phyloP scores from a whole-genome alignment of 106 monocot species.

The Iris macrosiphon region DNA sequence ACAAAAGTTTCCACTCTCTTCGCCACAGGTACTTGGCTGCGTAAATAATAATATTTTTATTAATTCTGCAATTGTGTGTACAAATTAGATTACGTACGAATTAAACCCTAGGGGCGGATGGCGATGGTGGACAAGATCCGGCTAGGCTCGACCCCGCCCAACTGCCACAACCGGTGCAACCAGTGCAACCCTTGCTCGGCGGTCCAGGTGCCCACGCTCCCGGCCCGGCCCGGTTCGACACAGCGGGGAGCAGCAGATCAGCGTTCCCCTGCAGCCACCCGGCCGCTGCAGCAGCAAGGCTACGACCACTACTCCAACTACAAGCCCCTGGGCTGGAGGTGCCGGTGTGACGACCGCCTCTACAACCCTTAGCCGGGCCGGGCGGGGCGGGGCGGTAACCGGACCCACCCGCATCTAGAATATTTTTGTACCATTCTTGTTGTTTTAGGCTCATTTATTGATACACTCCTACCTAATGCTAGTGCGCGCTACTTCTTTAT shows the following conservation, averaged over 20 bases:
- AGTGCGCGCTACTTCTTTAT: too few species aligned
- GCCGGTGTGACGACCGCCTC: slow-evolving; percentile 48
- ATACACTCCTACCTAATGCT: too few species aligned
- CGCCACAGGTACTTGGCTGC: slow-evolving; percentile 7
- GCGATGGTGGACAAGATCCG: slow-evolving; percentile 45
- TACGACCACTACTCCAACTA: slow-evolving; percentile 50
- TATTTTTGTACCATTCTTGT: too few species aligned
- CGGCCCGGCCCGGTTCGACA: neutral
- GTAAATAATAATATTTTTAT: too few species aligned
- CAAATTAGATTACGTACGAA: too few species aligned
- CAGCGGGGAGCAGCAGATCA: too few species aligned
- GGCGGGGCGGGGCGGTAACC: too few species aligned
- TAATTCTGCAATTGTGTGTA: too few species aligned
- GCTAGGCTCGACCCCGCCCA: slow-evolving; percentile 82
- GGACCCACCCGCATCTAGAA: too few species aligned
- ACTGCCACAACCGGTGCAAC: slow-evolving; percentile 78
- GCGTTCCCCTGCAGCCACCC: neutral
- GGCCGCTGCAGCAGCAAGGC: neutral
- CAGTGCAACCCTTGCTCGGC: slow-evolving; percentile 72
- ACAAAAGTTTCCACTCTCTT: neutral
- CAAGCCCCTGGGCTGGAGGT: slow-evolving; percentile 82
- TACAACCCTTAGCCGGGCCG: slow-evolving; percentile 57
- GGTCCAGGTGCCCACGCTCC: slow-evolving; percentile 71
- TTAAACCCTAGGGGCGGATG: too few species aligned
- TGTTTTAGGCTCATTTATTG: too few species aligned